Conservation (phyloP, 1,284 basidiomycete genomes). For the Ceratobasidium sp. region DNA sequence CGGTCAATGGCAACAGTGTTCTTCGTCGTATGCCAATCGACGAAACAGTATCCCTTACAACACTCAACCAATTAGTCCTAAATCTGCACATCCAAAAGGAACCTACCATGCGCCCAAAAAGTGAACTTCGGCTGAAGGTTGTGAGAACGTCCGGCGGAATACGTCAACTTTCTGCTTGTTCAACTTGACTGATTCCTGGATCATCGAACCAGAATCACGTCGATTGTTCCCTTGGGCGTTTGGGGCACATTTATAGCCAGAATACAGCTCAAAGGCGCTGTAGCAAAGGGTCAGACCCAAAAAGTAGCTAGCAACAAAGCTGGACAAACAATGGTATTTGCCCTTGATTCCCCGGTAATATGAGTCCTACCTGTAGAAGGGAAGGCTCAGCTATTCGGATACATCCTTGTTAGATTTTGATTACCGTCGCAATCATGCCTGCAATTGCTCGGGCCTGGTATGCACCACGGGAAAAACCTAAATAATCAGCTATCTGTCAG, state of each 20-base stretch:
- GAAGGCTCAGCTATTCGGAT: background rate
- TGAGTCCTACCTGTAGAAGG: constrained; percentile 55
- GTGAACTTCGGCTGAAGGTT: constrained; percentile 55
- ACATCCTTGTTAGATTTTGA: no score
- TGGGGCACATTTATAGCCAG: background rate
- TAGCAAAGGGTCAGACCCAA: no score
- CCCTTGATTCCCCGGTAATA: constrained; percentile 56
- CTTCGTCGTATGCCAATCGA: constrained; percentile 56
- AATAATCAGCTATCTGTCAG: no score
- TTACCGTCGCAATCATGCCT: constrained; percentile 60
- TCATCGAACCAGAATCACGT: no score
- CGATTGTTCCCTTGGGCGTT: no score
- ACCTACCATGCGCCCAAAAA: constrained; percentile 59
- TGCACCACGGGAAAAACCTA: constrained; percentile 65
- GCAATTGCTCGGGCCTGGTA: constrained; percentile 62
- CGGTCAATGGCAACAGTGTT: constrained; percentile 53
- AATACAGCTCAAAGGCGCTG: background rate
- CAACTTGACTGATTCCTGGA: background rate
- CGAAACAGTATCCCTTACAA: constrained; percentile 64
- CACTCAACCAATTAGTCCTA: no score
- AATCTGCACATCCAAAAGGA: background rate
- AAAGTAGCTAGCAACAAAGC: no score
- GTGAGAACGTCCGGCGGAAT: constrained; percentile 60
- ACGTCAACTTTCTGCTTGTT: constrained; percentile 43
- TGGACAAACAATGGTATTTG: constrained; percentile 58